Evolutionary conservation across 2,329 filamentous ascomycete species (phyloP).

Genomic region (Ilyonectria robusta): DNA sequence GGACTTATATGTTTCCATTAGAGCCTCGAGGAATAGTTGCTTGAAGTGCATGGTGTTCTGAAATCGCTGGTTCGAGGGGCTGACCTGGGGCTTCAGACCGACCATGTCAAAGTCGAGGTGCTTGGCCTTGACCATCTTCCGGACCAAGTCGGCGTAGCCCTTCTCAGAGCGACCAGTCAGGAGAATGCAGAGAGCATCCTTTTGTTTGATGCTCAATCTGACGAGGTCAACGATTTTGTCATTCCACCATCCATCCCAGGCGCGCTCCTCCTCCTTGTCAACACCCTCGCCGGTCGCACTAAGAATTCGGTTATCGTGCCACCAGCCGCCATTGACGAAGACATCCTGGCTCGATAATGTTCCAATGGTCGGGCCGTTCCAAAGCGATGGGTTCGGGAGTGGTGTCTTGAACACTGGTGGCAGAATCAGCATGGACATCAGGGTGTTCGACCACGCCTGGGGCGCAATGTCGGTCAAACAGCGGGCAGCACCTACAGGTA

Average conservation of each 20-base stretch:
- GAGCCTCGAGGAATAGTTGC: conserved; percentile 82
- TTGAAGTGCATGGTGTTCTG: conserved; percentile 92
- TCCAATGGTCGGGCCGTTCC: conserved; percentile 84
- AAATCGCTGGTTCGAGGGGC: conserved; percentile 85
- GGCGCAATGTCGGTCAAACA: not conserved
- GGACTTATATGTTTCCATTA: conserved; percentile 87
- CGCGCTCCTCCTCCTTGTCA: conserved; percentile 84
- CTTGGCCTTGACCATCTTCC: conserved; percentile 83
- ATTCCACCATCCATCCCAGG: conserved; percentile 97
- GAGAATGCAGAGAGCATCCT: conserved; percentile 86
- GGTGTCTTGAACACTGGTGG: conserved; percentile 87
- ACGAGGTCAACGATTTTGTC: conserved; percentile 89
- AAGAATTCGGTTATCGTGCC: conserved; percentile 92
- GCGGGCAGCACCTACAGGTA: conserved; percentile 73
- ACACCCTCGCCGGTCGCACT: conserved; percentile 87
- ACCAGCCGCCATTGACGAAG: conserved; percentile 92
- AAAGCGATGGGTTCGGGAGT: conserved; percentile 88
- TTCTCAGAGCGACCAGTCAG: conserved; percentile 88
- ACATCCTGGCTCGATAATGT: conserved; percentile 81
- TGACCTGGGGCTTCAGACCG: conserved; percentile 86
- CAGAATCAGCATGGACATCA: conserved; percentile 5
- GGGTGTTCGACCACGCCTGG: not conserved
- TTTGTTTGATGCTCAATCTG: conserved; percentile 83
- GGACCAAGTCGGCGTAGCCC: conserved; percentile 83
- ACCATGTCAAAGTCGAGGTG: conserved; percentile 90